Evolutionary conservation across 495 filamentous ascomycete genomes (phyloP).

Genomic region (Bacidia rubella): DNA sequence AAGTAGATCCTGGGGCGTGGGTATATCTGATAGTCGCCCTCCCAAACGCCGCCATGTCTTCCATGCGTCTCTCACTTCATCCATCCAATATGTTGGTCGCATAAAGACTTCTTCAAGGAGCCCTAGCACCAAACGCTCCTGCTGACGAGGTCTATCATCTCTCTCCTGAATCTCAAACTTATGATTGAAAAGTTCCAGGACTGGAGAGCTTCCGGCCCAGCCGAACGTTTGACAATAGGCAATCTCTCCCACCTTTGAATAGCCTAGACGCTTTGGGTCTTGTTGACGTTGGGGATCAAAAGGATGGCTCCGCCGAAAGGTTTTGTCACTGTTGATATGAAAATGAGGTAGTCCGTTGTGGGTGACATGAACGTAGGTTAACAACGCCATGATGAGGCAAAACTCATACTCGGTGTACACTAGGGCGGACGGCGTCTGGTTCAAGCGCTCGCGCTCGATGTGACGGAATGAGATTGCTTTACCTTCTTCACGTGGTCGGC

Average conservation of each 20-base stretch:
- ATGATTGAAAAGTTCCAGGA: no score
- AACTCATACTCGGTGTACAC: not conserved
- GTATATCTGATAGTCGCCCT: not conserved
- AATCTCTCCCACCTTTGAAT: no score
- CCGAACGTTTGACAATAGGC: no score
- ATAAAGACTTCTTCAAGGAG: not conserved
- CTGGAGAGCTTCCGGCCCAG: no score
- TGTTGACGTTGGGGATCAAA: not conserved
- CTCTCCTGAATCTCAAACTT: not conserved
- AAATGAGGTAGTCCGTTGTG: not conserved
- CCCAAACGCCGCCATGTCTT: not conserved
- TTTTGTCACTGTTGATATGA: not conserved
- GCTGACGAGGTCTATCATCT: not conserved
- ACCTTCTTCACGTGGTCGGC: not conserved
- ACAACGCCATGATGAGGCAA: not conserved
- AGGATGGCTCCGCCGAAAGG: not conserved
- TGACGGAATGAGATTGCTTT: not conserved
- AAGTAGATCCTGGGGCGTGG: not conserved
- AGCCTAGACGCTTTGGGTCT: no score
- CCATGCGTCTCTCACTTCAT: not conserved
- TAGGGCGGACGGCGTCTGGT: no score
- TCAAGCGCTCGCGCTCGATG: not conserved
- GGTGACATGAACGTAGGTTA: not conserved
- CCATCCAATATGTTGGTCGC: not conserved
- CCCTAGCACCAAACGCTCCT: not conserved